Evolutionary conservation across 176 grass and related monocot genomes (phyloP).

Genomic region (Aegilops bicornis): DNA sequence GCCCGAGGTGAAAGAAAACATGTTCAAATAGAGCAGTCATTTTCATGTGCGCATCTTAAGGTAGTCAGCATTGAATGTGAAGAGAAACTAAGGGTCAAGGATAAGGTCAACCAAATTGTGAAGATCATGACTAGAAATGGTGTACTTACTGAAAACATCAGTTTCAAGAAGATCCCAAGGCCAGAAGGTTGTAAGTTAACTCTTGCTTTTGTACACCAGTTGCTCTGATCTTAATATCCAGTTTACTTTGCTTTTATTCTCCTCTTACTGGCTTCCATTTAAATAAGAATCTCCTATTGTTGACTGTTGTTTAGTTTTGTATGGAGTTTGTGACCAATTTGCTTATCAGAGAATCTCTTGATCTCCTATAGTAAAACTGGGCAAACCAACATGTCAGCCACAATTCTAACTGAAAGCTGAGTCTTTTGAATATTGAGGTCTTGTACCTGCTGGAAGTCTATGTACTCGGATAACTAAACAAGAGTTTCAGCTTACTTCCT

Average conservation of each 20-base stretch:
- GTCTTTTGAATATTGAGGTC: no score
- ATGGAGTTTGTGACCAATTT: not conserved
- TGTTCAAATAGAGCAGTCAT: slow-evolving; percentile 2
- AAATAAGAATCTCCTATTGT: not conserved
- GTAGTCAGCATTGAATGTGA: slow-evolving; percentile 17
- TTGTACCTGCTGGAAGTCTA: no score
- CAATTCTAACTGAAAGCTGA: not conserved
- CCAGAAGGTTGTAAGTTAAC: slow-evolving; percentile 6
- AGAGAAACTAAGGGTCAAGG: slow-evolving; percentile 6
- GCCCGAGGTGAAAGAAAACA: slow-evolving; percentile 1
- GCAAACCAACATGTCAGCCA: not conserved
- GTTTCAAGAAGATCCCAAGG: slow-evolving; percentile 12
- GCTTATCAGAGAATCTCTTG: not conserved
- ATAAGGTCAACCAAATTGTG: slow-evolving; percentile 9
- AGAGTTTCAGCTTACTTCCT: not conserved
- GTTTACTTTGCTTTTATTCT: not conserved
- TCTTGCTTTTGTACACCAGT: not conserved
- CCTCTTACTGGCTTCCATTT: not conserved
- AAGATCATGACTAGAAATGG: slow-evolving; percentile 2
- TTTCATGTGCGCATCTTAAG: not conserved
- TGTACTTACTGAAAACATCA: not conserved
- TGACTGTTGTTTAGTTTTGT: not conserved
- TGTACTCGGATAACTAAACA: not conserved
- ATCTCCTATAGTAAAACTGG: not conserved
- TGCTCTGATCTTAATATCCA: no score